phyloP scores from a whole-genome alignment of 768 basidiomycete species.

The Boletellus ananiceps region DNA sequence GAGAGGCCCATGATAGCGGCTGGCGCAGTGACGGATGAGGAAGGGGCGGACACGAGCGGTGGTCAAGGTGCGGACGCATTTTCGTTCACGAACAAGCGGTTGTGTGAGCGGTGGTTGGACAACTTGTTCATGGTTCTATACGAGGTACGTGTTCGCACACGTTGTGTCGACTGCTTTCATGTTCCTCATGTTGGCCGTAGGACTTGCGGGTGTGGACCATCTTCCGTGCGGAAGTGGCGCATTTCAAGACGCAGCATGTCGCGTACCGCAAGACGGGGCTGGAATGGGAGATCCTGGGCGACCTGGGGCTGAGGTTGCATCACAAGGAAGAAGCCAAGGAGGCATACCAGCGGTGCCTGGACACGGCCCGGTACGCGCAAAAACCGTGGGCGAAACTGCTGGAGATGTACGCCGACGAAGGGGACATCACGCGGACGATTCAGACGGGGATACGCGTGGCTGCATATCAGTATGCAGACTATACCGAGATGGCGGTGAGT shows the following conservation, averaged over 20 bases:
- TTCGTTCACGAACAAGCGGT: conserved; percentile 92
- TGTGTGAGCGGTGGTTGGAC: conserved; percentile 97
- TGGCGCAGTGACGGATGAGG: conserved; percentile 27
- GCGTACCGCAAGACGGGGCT: conserved; percentile 95
- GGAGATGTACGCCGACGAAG: conserved; percentile 96
- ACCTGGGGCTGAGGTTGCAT: conserved; percentile 86
- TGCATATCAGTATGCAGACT: conserved; percentile 88
- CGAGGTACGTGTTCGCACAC: conserved; percentile 53
- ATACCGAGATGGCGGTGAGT: conserved; percentile 82
- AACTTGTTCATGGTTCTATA: conserved; percentile 98
- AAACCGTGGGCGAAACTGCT: conserved; percentile 94
- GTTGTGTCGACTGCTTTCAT: too few species aligned
- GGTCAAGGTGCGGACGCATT: conserved; percentile 52
- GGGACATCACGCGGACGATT: conserved; percentile 84
- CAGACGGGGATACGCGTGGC: conserved; percentile 92
- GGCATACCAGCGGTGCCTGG: conserved; percentile 92
- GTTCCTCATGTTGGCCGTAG: conserved; percentile 33
- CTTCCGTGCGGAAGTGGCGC: conserved; percentile 96
- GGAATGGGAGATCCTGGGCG: conserved; percentile 98
- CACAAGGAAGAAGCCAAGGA: conserved; percentile 99
- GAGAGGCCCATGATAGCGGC: conserved; percentile 45
- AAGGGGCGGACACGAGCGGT: conserved; percentile 19
- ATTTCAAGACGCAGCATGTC: conserved; percentile 98
- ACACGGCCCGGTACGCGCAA: conserved; percentile 76
- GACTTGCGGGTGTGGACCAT: conserved; percentile 98